phyloP scores from a whole-genome alignment of 176 grass and related monocot genomes.

The Oryza nivara region DNA sequence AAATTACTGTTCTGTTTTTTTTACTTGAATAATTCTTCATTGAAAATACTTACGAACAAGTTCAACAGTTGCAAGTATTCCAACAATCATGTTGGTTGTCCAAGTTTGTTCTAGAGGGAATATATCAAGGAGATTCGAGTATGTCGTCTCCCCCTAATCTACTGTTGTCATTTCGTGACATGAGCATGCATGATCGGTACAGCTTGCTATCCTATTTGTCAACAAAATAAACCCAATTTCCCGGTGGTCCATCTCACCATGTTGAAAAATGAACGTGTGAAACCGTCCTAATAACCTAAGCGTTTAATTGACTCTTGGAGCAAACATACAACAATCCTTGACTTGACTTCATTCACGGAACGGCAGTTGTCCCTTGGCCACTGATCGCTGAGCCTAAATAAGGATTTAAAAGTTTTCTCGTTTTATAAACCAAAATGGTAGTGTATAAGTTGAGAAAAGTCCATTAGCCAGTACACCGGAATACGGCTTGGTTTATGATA shows the following conservation, averaged over 20 bases:
- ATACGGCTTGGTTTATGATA: neutral
- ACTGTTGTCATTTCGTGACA: neutral
- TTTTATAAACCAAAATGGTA: neutral
- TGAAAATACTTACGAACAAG: neutral
- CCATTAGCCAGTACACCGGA: neutral
- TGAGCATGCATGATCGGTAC: neutral
- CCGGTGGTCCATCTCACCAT: neutral
- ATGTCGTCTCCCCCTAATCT: neutral
- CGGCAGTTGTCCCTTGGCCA: neutral
- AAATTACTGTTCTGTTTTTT: too few species aligned
- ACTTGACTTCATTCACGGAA: neutral
- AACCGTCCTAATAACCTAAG: neutral
- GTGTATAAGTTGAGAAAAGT: neutral
- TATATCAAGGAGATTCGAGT: neutral
- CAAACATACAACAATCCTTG: neutral
- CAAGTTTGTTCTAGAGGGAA: neutral
- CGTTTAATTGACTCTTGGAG: slow-evolving; percentile 1
- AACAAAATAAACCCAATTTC: neutral
- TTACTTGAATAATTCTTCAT: neutral
- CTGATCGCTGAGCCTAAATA: neutral
- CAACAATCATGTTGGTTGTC: neutral
- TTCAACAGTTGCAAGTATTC: neutral
- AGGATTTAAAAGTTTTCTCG: neutral
- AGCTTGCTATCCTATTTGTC: neutral
- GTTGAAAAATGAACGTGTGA: neutral